phyloP scores from a whole-genome alignment of 495 filamentous ascomycete species.

The Amphirosellinia nigrospora region DNA sequence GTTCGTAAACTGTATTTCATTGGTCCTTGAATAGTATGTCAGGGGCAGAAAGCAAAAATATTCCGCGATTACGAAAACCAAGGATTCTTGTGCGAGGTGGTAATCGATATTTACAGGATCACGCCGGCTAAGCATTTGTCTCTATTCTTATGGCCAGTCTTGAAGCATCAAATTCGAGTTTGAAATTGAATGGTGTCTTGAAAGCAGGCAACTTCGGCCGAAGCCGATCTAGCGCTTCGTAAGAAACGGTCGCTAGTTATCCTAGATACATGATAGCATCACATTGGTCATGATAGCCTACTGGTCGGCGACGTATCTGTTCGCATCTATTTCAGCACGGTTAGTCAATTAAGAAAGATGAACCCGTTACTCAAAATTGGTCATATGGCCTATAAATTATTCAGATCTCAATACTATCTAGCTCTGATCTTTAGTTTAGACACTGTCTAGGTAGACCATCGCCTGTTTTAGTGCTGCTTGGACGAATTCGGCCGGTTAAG shows the following conservation, averaged over 20 bases:
- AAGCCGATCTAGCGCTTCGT: not conserved
- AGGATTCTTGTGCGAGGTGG: too few relatives aligned
- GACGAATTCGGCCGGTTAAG: not conserved
- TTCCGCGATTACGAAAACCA: not conserved
- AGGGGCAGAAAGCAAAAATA: not conserved
- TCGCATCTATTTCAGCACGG: not conserved
- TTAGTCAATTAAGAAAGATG: not conserved
- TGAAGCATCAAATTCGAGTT: too few relatives aligned
- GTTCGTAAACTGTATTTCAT: not conserved
- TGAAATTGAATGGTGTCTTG: too few relatives aligned
- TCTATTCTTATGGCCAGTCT: too few relatives aligned
- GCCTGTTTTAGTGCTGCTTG: too few relatives aligned
- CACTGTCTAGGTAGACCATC: too few relatives aligned
- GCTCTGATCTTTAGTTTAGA: too few relatives aligned
- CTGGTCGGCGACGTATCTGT: not conserved
- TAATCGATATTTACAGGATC: too few relatives aligned
- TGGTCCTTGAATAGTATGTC: not conserved
- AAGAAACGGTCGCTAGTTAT: too few relatives aligned
- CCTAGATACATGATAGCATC: not conserved
- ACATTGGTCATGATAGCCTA: not conserved
- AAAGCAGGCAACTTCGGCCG: not conserved
- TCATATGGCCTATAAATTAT: not conserved
- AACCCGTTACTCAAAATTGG: not conserved
- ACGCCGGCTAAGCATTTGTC: too few relatives aligned
- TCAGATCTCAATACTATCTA: too few relatives aligned